phyloP scores from a whole-genome alignment of 345 rosid species.

The Salix purpurea region DNA sequence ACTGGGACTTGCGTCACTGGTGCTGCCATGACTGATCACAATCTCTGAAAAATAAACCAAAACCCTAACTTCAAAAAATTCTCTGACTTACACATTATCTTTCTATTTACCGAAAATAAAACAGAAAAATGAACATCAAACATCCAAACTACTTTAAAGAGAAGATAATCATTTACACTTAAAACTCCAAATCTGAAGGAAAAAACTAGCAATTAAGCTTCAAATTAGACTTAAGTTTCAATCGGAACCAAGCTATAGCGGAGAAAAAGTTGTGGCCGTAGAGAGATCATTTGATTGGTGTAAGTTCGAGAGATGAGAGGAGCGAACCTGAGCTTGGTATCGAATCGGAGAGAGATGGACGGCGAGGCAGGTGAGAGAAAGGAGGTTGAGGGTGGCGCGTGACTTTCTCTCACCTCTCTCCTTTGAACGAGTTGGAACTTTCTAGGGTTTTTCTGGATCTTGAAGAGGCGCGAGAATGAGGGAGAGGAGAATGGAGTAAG shows the following conservation, averaged over 20 bases:
- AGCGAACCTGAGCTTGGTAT: slow-evolving; percentile 8
- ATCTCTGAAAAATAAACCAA: neutral
- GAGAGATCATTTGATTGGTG: neutral
- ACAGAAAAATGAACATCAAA: neutral
- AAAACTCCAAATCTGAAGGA: too few relatives aligned
- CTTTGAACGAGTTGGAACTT: slow-evolving; percentile 17
- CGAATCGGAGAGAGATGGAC: slow-evolving; percentile 2
- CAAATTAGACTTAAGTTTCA: too few relatives aligned
- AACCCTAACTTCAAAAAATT: neutral
- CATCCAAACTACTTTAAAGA: too few relatives aligned
- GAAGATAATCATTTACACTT: too few relatives aligned
- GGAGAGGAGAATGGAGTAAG: neutral
- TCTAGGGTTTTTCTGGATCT: slow-evolving; percentile 64
- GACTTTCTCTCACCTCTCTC: slow-evolving; percentile 29
- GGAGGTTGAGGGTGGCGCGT: neutral
- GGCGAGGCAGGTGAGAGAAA: slow-evolving; percentile 21
- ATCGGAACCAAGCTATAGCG: too few relatives aligned
- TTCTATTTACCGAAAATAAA: too few relatives aligned
- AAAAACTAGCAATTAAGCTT: too few relatives aligned
- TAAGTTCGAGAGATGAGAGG: neutral
- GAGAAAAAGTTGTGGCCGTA: neutral
- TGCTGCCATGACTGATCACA: slow-evolving; percentile 11
- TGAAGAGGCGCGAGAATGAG: slow-evolving; percentile 26
- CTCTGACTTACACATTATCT: too few relatives aligned
- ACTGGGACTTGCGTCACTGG: slow-evolving; percentile 1